Base-by-base conservation (phyloP, 1,284 basidiomycete species). In the Inonotus obliquus region DNA sequence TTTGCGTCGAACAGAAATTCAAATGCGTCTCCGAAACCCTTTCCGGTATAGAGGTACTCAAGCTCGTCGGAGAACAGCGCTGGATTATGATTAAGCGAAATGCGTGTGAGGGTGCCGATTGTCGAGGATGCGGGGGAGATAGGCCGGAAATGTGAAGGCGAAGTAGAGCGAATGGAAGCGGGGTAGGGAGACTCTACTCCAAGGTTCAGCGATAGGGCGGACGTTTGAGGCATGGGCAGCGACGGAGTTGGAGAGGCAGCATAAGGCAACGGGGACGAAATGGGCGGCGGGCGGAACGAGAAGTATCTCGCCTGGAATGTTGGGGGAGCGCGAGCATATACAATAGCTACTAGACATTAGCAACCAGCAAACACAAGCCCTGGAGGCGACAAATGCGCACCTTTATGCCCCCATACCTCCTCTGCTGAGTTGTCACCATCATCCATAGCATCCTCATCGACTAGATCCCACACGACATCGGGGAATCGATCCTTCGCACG, bases 241-340 rank as follows among this genome's bases (percentile, higher is more conserved):
- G 56, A 76, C 75, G 2, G 75, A 37, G 65, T 79, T n/a, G 81
- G 77, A 38, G 84, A 79, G 4, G 82, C 73, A 0, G 81, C 78
- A 69, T 83, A 86, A 0, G 84, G 83, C n/a, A 75, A 71, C 6
- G 83, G 82, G 9, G 85, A 85, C 14, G 79, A 69, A 19, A 79
- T 73, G 27, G 79, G 80, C 66, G 81, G 76, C 56, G 83, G 85
- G 63, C 83, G 80, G 71, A 88, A 85, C 2, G 86, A 84, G 71
- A 95, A 95, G 69, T 94, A 95, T 38, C 90, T 81, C 35, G 83
- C 84, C 74, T 95, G 89, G 76, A 94, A 94, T 52, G 83, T 86
- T 25, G 91, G 89, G 3, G 93, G 92, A 23, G 96, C 95, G 64
- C 96, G 87, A 51, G 94, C 94, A 67, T 98, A 98, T 0, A 98